These are phyloP conservation scores for Phytopythium vexans DNA, from an alignment of 352 stramenopile species.

Conservation along the genomic window DNA sequence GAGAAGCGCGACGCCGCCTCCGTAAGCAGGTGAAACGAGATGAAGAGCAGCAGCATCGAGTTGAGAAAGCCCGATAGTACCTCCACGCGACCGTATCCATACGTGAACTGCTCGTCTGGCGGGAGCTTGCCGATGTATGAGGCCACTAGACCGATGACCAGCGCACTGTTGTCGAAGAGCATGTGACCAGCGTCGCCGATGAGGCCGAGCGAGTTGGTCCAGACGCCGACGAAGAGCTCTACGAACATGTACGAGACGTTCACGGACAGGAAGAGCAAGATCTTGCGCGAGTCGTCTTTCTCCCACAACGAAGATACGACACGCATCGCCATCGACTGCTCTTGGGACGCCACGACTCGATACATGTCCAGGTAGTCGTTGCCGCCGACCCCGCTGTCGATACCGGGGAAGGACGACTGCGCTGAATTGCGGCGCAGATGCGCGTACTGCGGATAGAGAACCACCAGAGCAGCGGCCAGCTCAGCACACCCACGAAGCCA, in stretches of 20 bases:
- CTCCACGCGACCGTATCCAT: conserved; percentile 84
- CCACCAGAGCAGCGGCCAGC: too few species aligned
- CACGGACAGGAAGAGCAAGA: conserved; percentile 77
- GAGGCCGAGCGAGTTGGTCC: conserved; percentile 82
- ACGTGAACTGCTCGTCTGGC: conserved; percentile 71
- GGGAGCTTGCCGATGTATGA: conserved; percentile 81
- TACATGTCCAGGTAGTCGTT: conserved; percentile 46
- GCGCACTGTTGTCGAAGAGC: conserved; percentile 84
- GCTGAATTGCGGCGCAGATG: not conserved
- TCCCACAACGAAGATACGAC: conserved; percentile 50
- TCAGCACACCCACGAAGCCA: too few species aligned
- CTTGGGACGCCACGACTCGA: conserved; percentile 8
- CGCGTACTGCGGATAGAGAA: not conserved
- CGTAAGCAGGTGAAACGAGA: conserved; percentile 80
- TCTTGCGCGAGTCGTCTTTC: conserved; percentile 64
- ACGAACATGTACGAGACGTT: conserved; percentile 88
- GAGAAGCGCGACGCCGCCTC: conserved; percentile 74
- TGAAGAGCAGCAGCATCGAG: conserved; percentile 78
- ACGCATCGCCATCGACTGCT: conserved; percentile 2
- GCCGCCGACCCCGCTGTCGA: conserved; percentile 15
- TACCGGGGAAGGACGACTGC: not conserved
- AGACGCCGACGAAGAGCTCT: conserved; percentile 80
- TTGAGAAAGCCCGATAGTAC: conserved; percentile 88
- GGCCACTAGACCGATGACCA: conserved; percentile 81
- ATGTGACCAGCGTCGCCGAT: conserved; percentile 88